Conservation (phyloP, 1,284 basidiomycete genomes). For the Coniferiporia sulphurascens region DNA sequence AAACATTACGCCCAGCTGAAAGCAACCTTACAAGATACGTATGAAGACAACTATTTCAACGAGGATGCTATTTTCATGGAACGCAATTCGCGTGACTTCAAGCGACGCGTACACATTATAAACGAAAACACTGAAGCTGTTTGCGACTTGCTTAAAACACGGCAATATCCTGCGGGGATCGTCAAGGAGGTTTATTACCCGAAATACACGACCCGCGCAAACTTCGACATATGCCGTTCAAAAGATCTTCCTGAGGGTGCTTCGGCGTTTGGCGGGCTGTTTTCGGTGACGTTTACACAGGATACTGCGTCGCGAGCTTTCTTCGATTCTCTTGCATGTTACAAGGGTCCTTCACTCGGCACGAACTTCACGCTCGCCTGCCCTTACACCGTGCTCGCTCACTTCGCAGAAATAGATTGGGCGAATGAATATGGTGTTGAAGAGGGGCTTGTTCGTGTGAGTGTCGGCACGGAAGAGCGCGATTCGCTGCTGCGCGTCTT, state of each 20-base stretch:
- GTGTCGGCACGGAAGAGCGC: constrained; percentile 86
- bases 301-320: constrained; percentile 71
- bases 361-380: constrained; percentile 95
- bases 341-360: constrained; percentile 91
- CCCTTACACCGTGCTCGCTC: constrained; percentile 92
- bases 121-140: constrained; percentile 82
- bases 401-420: constrained; percentile 92
- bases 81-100: constrained; percentile 94
- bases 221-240: constrained; percentile 70
- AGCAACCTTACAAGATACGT: constrained; percentile 50
- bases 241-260: constrained; percentile 30
- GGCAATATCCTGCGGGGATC: constrained; percentile 37
- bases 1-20: constrained; percentile 68
- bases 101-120: constrained; percentile 69
- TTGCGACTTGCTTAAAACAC: constrained; percentile 72
- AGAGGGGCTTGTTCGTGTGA: constrained; percentile 79
- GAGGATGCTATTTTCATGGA: constrained; percentile 98
- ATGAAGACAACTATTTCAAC: constrained; percentile 86
- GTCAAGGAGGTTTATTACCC: constrained; percentile 91
- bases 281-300: constrained; percentile 85
- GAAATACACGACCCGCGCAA: constrained; percentile 68
- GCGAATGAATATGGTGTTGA: constrained; percentile 86
- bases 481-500: constrained; percentile 60
- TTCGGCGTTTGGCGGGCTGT: constrained; percentile 84
- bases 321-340: constrained; percentile 80